These are phyloP conservation scores for Peronospora destructor DNA, from an alignment of 352 stramenopile genomes.

Conservation along the genomic window DNA sequence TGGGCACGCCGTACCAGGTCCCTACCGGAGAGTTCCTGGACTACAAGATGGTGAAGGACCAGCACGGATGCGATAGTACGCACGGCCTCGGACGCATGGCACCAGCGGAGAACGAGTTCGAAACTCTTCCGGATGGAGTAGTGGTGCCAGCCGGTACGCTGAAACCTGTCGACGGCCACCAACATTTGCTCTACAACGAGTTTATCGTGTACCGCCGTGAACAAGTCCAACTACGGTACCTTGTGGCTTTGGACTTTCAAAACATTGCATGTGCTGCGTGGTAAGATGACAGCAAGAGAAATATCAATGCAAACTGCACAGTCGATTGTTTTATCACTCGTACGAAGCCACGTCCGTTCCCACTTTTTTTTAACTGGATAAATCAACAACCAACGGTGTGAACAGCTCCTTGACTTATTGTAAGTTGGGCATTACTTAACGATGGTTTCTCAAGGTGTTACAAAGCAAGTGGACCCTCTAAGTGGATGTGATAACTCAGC, in stretches of 20 bases:
- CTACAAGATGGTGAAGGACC: conserved; percentile 21
- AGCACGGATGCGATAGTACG: conserved; percentile 27
- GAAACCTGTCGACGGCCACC: conserved; percentile 8
- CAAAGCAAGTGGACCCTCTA: no score
- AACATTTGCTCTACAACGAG: conserved; percentile 40
- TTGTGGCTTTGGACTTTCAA: conserved; percentile 26
- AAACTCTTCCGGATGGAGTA: conserved; percentile 30
- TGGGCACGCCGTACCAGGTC: conserved; percentile 38
- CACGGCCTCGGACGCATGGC: conserved; percentile 28
- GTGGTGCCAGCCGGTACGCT: conserved; percentile 30
- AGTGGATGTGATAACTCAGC: no score
- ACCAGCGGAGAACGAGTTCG: conserved; percentile 19
- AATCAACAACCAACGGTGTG: no score
- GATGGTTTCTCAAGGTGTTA: no score
- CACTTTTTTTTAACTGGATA: no score
- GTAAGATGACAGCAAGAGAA: conserved; percentile 1
- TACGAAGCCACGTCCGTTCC: no score
- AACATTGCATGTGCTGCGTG: conserved; percentile 12
- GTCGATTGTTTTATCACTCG: no score
- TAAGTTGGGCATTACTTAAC: no score
- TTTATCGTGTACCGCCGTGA: conserved; percentile 42
- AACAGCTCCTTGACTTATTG: no score
- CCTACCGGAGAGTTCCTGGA: conserved; percentile 19
- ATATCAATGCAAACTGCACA: no score
- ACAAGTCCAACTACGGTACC: conserved; percentile 38